phyloP scores from a whole-genome alignment of 805 yeast genomes.

The Sugiyamaella lignohabitans region DNA sequence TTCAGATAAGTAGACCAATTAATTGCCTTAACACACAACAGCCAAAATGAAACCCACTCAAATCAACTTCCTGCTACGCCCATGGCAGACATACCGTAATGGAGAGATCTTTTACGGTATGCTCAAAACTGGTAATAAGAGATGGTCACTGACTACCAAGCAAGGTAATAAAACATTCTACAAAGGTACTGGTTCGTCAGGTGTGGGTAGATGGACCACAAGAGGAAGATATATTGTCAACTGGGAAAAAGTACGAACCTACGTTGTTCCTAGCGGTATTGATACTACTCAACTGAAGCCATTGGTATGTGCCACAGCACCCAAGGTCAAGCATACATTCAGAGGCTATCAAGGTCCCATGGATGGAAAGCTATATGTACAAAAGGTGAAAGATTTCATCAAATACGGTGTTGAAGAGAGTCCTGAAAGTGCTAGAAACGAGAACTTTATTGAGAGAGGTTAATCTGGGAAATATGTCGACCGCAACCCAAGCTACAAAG shows the following conservation, averaged over 20 bases:
- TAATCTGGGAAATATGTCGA: slow-evolving; percentile 9
- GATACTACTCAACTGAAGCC: slow-evolving; percentile 49
- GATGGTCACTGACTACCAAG: slow-evolving; percentile 76
- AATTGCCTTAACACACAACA: too few relatives aligned
- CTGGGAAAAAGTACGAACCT: slow-evolving; percentile 85
- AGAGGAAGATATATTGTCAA: slow-evolving; percentile 70
- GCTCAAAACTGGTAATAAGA: slow-evolving; percentile 72
- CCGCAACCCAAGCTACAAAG: too few relatives aligned
- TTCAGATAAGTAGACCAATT: too few relatives aligned
- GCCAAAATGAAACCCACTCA: slow-evolving; percentile 32
- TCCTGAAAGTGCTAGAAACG: slow-evolving; percentile 21
- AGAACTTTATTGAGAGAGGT: slow-evolving; percentile 23
- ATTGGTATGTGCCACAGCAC: slow-evolving; percentile 66
- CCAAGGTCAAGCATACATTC: slow-evolving; percentile 60
- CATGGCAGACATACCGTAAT: slow-evolving; percentile 82
- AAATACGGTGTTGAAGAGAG: slow-evolving; percentile 51
- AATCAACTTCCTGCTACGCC: slow-evolving; percentile 54
- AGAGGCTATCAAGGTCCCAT: slow-evolving; percentile 65
- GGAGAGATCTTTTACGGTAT: slow-evolving; percentile 80
- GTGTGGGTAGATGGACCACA: slow-evolving; percentile 74
- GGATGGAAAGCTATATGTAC: slow-evolving; percentile 66
- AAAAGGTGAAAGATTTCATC: slow-evolving; percentile 68
- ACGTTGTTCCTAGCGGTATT: slow-evolving; percentile 63
- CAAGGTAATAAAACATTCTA: slow-evolving; percentile 91
- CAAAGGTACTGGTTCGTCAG: slow-evolving; percentile 95